Evolutionary conservation across 345 rosid genomes (phyloP).

Genomic region (Aethionema arabicum): DNA sequence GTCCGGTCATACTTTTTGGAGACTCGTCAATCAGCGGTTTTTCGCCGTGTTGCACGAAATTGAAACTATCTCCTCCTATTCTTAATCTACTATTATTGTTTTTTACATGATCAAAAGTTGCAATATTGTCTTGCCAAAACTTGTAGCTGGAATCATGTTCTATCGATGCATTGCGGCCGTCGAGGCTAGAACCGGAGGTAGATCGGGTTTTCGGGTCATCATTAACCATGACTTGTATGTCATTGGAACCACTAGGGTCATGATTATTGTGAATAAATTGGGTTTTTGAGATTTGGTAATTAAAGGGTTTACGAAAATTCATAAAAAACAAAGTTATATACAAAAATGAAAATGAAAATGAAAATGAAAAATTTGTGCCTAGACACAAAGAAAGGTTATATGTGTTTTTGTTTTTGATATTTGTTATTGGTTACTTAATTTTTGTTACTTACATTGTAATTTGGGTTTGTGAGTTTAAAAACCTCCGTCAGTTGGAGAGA

Average conservation of each 20-base stretch:
- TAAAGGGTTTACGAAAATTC: slow-evolving; percentile 53
- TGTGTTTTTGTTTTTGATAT: slow-evolving; percentile 6
- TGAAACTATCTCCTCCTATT: slow-evolving; percentile 32
- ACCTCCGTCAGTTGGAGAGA: slow-evolving; percentile 31
- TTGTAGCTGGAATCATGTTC: slow-evolving; percentile 19
- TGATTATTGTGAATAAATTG: slow-evolving; percentile 20
- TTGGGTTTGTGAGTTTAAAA: slow-evolving; percentile 24
- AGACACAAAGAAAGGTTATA: slow-evolving; percentile 5
- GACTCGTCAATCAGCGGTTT: too few relatives aligned
- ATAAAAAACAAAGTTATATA: background rate
- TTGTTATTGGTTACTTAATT: slow-evolving; percentile 30
- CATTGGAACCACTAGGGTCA: too few relatives aligned
- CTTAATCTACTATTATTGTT: background rate
- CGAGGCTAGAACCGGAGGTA: slow-evolving; percentile 11
- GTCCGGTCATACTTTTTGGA: background rate
- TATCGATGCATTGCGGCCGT: slow-evolving; percentile 1
- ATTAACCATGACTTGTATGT: too few relatives aligned
- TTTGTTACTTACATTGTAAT: slow-evolving; percentile 22
- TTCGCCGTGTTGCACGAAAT: slow-evolving; percentile 17
- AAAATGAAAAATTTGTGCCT: slow-evolving; percentile 4
- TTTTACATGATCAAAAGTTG: background rate
- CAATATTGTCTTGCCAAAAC: slow-evolving; percentile 30
- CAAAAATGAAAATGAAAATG: background rate
- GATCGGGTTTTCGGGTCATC: background rate
- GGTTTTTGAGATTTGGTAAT: slow-evolving; percentile 43